These are phyloP conservation scores for Carpinus viminea DNA, from an alignment of 306 rosid species.

Conservation along the genomic window DNA sequence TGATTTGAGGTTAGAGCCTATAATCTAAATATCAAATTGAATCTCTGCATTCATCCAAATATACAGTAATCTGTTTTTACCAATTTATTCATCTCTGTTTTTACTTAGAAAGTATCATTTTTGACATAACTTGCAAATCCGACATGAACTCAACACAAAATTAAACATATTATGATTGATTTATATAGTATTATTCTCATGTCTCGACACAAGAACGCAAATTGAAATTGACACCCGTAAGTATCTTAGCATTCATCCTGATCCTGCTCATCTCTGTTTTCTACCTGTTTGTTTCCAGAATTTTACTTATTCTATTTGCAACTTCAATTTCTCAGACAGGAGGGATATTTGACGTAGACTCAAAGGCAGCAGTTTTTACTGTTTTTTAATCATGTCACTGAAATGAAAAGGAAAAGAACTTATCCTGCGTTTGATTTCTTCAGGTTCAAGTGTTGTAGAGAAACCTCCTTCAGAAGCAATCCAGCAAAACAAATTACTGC, in stretches of 20 bases:
- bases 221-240: too few relatives aligned
- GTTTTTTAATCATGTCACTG: background rate
- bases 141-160: too few relatives aligned
- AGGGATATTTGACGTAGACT: background rate
- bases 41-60: too few relatives aligned
- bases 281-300: background rate
- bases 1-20: background rate
- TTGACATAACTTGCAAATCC: too few relatives aligned
- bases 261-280: too few relatives aligned
- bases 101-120: too few relatives aligned
- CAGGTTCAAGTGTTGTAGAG: constrained; percentile 60
- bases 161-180: too few relatives aligned
- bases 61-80: too few relatives aligned
- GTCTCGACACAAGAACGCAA: too few relatives aligned
- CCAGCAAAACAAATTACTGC: constrained; percentile 19
- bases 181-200: too few relatives aligned
- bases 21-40: background rate
- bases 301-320: background rate
- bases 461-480: constrained; percentile 41
- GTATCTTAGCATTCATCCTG: too few relatives aligned
- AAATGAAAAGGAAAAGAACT: constrained; percentile 14
- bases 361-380: background rate
- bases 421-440: constrained; percentile 31
- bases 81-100: too few relatives aligned
- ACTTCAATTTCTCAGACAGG: background rate